These are phyloP conservation scores for Croton laevigatus DNA, from an alignment of 441 rosid species.

Conservation along the genomic window DNA sequence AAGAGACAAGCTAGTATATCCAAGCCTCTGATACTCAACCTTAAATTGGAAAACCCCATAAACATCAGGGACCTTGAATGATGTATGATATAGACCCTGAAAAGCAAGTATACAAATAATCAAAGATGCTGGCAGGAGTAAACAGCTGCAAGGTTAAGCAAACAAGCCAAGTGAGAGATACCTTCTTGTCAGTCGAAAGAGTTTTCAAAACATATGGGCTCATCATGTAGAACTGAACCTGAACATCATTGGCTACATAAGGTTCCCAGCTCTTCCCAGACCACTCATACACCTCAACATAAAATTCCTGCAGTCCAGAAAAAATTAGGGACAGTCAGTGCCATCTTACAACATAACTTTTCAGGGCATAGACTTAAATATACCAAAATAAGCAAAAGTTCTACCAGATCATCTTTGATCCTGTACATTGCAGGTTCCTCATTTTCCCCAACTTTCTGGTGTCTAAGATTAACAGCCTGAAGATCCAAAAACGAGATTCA, in stretches of 20 bases:
- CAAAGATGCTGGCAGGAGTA: slow-evolving; percentile 1
- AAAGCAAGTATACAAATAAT: slow-evolving; percentile 19
- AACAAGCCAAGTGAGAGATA: slow-evolving; percentile 15
- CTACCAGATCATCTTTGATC: slow-evolving; percentile 68
- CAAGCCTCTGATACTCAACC: slow-evolving; percentile 64
- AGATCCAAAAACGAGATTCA: slow-evolving; percentile 17
- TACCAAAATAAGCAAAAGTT: slow-evolving; percentile 16
- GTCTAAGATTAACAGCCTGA: slow-evolving; percentile 56
- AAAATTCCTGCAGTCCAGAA: slow-evolving; percentile 42
- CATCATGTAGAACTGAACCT: slow-evolving; percentile 93
- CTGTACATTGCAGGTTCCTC: slow-evolving; percentile 63
- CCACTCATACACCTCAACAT: slow-evolving; percentile 73
- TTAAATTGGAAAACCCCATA: slow-evolving; percentile 81
- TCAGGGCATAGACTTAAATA: neutral
- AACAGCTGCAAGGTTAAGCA: neutral
- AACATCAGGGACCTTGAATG: slow-evolving; percentile 75
- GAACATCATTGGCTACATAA: slow-evolving; percentile 78
- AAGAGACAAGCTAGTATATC: slow-evolving; percentile 64
- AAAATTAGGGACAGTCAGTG: neutral
- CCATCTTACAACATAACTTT: neutral
- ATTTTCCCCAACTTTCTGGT: slow-evolving; percentile 55
- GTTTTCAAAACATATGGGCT: slow-evolving; percentile 85
- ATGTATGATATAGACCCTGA: slow-evolving; percentile 63
- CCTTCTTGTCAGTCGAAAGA: slow-evolving; percentile 61
- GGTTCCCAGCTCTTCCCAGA: slow-evolving; percentile 90